Percentiles rank a stretch among this genome's conserved stretches.
These are phyloP conservation scores for Aspergillus spinulosporus DNA, from an alignment of 2,329 filamentous ascomycete genomes.

Conservation along the genomic window DNA sequence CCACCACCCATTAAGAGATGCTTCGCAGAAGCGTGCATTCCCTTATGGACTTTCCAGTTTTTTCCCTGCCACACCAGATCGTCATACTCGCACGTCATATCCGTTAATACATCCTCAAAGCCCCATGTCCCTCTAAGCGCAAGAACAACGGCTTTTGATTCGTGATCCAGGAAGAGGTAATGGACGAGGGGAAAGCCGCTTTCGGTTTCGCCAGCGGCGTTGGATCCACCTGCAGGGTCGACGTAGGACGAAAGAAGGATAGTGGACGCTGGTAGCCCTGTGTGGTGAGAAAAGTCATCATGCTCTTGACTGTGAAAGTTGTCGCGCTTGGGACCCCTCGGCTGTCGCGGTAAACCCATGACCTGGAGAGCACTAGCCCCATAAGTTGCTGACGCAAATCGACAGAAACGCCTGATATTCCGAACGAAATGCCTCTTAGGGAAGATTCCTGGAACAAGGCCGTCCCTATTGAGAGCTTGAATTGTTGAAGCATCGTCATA, in stretches of 20 bases:
- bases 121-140: constrained; percentile 71
- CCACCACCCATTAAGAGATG: constrained; percentile 68
- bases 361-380: constrained; percentile 48
- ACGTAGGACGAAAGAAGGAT: constrained; percentile 68
- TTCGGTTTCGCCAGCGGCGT: constrained; percentile 63
- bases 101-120: constrained; percentile 71
- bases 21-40: constrained; percentile 69
- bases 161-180: constrained; percentile 70
- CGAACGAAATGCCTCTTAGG: constrained; percentile 48
- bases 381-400: constrained; percentile 51
- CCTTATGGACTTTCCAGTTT: constrained; percentile 70
- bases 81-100: constrained; percentile 74
- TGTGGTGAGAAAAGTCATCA: constrained; percentile 47
- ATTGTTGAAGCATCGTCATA: constrained; percentile 49
- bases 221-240: constrained; percentile 67
- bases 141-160: constrained; percentile 70
- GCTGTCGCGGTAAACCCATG: constrained; percentile 45
- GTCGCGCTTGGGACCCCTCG: constrained; percentile 32
- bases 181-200: constrained; percentile 71
- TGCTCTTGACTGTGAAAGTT: constrained; percentile 45
- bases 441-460: constrained; percentile 48
- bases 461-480: constrained; percentile 45
- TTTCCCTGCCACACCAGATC: constrained; percentile 60
- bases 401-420: constrained; percentile 48
- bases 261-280: constrained; percentile 47